Evolutionary conservation across 805 yeast genomes (phyloP).

Genomic region (Candida vartiovaarae): DNA sequence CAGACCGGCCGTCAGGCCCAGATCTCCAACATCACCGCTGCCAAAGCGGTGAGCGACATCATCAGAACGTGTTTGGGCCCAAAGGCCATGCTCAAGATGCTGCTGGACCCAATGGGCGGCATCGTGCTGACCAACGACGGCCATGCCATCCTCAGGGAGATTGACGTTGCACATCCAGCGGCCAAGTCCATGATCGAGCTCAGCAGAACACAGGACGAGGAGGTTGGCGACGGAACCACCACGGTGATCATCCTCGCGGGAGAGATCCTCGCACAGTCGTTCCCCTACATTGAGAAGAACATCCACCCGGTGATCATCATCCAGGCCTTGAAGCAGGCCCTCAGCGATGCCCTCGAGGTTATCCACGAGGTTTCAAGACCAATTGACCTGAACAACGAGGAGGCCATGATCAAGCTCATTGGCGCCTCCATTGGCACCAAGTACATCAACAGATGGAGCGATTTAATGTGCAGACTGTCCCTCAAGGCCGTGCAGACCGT

Average conservation of each 20-base stretch:
- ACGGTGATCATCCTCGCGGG: slow-evolving; percentile 96
- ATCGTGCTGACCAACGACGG: slow-evolving; percentile 97
- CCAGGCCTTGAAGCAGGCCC: slow-evolving; percentile 86
- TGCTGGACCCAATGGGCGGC: slow-evolving; percentile 91
- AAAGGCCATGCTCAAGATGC: slow-evolving; percentile 97
- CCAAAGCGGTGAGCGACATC: slow-evolving; percentile 98
- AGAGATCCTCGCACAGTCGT: slow-evolving; percentile 90
- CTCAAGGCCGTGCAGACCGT: slow-evolving; percentile 85
- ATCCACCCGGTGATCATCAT: slow-evolving; percentile 96
- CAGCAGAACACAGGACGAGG: slow-evolving; percentile 96
- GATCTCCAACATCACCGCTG: slow-evolving; percentile 94
- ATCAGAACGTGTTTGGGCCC: slow-evolving; percentile 98
- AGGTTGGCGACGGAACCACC: slow-evolving; percentile 98
- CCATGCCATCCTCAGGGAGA: slow-evolving; percentile 94
- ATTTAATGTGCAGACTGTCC: slow-evolving; percentile 84
- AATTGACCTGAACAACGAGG: slow-evolving; percentile 77
- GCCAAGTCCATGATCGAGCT: slow-evolving; percentile 98
- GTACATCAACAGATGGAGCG: slow-evolving; percentile 86
- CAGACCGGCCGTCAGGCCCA: slow-evolving; percentile 98
- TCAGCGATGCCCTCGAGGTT: slow-evolving; percentile 83
- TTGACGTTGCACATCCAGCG: slow-evolving; percentile 97
- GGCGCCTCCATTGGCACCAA: slow-evolving; percentile 94
- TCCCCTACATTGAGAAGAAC: slow-evolving; percentile 89
- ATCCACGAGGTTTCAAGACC: slow-evolving; percentile 79
- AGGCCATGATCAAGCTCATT: slow-evolving; percentile 79